These are phyloP conservation scores for Blastobotrys indianensis DNA, from an alignment of 1,139 yeast species.

Conservation along the genomic window DNA sequence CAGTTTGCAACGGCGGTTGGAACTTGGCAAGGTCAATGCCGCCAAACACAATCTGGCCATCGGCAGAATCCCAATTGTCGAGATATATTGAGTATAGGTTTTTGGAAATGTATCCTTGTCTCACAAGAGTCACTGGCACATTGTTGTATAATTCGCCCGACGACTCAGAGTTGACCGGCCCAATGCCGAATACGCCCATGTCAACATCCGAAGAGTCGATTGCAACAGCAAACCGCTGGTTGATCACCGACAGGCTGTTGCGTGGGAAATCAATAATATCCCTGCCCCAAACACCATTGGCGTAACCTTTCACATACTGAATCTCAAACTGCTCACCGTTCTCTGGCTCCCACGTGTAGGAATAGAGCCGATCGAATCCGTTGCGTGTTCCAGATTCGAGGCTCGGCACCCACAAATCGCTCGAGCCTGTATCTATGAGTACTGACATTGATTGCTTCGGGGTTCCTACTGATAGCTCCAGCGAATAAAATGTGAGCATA, in stretches of 20 bases:
- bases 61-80: constrained; percentile 35
- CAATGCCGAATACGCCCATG: constrained; percentile 28
- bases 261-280: constrained; percentile 19
- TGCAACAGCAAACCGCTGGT: constrained; percentile 25
- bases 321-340: constrained; percentile 19
- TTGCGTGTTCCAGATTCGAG: constrained; percentile 15
- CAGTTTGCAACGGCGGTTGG: constrained; percentile 41
- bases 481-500: constrained; percentile 29
- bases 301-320: constrained; percentile 26
- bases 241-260: constrained; percentile 14
- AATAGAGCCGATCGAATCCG: constrained; percentile 18
- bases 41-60: constrained; percentile 52
- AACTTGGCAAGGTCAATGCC: constrained; percentile 54
- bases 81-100: constrained; percentile 51
- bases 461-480: constrained; percentile 26
- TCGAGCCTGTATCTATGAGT: constrained; percentile 60
- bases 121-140: constrained; percentile 51
- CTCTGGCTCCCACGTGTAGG: constrained; percentile 19
- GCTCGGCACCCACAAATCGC: constrained; percentile 58
- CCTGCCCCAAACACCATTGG: constrained; percentile 26
- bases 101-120: constrained; percentile 47
- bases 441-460: constrained; percentile 24
- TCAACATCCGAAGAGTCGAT: constrained; percentile 22
- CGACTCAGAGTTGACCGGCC: constrained; percentile 23
- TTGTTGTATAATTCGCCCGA: constrained; percentile 41